These are phyloP conservation scores for Saturnispora halmiae DNA, from an alignment of 805 yeast genomes.

Conservation along the genomic window DNA sequence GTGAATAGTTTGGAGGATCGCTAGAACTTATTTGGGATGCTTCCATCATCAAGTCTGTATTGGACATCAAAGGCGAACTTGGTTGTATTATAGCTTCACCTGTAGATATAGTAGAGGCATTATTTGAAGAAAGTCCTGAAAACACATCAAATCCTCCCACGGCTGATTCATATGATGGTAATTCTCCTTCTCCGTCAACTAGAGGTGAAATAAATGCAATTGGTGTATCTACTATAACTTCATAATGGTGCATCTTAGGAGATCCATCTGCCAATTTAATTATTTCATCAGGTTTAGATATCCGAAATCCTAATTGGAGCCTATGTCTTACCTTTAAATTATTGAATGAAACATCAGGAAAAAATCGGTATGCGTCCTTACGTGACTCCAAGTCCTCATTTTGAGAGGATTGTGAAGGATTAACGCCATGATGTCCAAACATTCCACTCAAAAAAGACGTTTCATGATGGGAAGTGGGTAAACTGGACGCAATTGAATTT, in stretches of 20 bases:
- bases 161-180: conserved; percentile 33
- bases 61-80: conserved; percentile 35
- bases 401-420: conserved; percentile 1
- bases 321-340: conserved; percentile 59
- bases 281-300: conserved; percentile 50
- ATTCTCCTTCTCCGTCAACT: conserved; percentile 27
- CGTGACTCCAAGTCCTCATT: conserved; percentile 16
- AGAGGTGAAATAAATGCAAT: conserved; percentile 43
- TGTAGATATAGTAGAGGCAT: neutral
- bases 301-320: conserved; percentile 59
- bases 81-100: conserved; percentile 39
- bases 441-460: conserved; percentile 8
- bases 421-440: conserved; percentile 6
- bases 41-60: neutral
- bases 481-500: conserved; percentile 4
- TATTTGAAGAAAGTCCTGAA: conserved; percentile 9
- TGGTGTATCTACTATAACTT: conserved; percentile 74
- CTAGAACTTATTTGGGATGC: neutral
- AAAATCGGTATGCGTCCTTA: conserved; percentile 28
- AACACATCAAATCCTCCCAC: conserved; percentile 15
- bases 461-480: neutral
- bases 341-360: conserved; percentile 56
- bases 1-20: conserved; percentile 5
- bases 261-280: conserved; percentile 25
- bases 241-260: conserved; percentile 59